These are phyloP conservation scores for Cokeromyces recurvatus DNA, from an alignment of 371 early-diverging fungal genomes.

Conservation along the genomic window DNA sequence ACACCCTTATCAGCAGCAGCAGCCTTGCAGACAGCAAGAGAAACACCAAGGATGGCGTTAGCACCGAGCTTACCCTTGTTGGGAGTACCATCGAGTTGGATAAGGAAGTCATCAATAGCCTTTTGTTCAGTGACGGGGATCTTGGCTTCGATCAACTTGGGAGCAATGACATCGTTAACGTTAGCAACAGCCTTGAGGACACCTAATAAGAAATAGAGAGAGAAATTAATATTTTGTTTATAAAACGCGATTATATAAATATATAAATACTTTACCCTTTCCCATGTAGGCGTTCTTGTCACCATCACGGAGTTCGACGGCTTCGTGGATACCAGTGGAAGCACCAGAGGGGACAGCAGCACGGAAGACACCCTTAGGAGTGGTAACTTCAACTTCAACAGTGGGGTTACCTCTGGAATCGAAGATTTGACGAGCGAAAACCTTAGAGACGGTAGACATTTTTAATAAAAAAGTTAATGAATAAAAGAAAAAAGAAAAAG, in stretches of 20 bases:
- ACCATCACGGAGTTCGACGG: conserved; percentile 94
- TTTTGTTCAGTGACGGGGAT: conserved; percentile 83
- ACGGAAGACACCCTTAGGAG: conserved; percentile 86
- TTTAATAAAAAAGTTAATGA: conserved; percentile 1
- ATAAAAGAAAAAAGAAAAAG: conserved; percentile 2
- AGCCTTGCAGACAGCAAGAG: conserved; percentile 94
- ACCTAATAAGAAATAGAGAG: too few species aligned
- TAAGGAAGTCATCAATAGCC: conserved; percentile 89
- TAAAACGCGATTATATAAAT: neutral
- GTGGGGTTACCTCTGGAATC: conserved; percentile 99
- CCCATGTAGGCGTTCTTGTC: conserved; percentile 88
- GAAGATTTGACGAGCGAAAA: conserved; percentile 97
- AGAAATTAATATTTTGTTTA: neutral
- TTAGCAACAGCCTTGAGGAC: conserved; percentile 89
- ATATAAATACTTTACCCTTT: conserved; percentile 65
- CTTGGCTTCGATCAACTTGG: conserved; percentile 72
- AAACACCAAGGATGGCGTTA: conserved; percentile 98
- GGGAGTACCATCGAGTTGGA: conserved; percentile 90
- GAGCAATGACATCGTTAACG: conserved; percentile 87
- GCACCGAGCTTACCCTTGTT: conserved; percentile 98
- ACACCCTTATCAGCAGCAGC: conserved; percentile 92
- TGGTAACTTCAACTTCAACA: conserved; percentile 98
- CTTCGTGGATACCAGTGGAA: conserved; percentile 99
- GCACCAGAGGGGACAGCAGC: conserved; percentile 99
- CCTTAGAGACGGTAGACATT: conserved; percentile 56